Conservation (phyloP, 495 filamentous ascomycete species). For the Neurospora sp. region DNA sequence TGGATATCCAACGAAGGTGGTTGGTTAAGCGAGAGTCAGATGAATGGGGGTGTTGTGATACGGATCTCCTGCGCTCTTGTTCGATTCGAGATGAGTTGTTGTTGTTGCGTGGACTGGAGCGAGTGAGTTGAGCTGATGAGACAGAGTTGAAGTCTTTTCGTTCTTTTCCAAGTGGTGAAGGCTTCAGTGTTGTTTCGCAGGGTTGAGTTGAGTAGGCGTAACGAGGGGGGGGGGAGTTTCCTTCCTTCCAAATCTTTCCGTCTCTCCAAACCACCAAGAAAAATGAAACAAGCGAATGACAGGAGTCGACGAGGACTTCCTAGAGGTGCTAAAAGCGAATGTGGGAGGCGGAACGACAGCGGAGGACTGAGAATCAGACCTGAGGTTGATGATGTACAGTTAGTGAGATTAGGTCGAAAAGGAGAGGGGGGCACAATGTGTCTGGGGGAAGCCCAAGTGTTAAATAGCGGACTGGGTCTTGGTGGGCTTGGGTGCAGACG, state of each 20-base stretch:
- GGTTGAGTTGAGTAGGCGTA: slow-evolving; percentile 9
- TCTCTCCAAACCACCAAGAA: slow-evolving; percentile 31
- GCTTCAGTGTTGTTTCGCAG: background rate
- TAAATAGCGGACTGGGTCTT: slow-evolving; percentile 20
- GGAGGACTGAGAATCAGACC: slow-evolving; percentile 22
- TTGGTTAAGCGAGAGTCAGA: slow-evolving; percentile 1
- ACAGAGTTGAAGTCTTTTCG: background rate
- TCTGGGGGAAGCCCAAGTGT: slow-evolving; percentile 23
- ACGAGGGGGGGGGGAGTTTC: background rate
- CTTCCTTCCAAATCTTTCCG: slow-evolving; percentile 11
- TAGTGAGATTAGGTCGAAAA: slow-evolving; percentile 15
- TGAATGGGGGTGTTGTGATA: background rate
- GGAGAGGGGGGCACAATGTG: slow-evolving; percentile 16
- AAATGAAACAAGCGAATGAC: slow-evolving; percentile 49
- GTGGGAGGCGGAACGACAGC: slow-evolving; percentile 35
- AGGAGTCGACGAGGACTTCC: slow-evolving; percentile 58
- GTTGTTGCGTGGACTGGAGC: background rate
- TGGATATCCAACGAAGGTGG: slow-evolving; percentile 2
- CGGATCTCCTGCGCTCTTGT: background rate
- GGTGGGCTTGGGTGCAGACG: background rate
- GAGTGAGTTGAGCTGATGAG: background rate
- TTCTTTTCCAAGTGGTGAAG: background rate
- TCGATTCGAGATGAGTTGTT: background rate
- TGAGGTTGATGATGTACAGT: slow-evolving; percentile 19
- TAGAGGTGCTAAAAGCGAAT: slow-evolving; percentile 39